phyloP scores from a whole-genome alignment of 2,329 filamentous ascomycete species.

The Ophidiomyces ophidiicola region DNA sequence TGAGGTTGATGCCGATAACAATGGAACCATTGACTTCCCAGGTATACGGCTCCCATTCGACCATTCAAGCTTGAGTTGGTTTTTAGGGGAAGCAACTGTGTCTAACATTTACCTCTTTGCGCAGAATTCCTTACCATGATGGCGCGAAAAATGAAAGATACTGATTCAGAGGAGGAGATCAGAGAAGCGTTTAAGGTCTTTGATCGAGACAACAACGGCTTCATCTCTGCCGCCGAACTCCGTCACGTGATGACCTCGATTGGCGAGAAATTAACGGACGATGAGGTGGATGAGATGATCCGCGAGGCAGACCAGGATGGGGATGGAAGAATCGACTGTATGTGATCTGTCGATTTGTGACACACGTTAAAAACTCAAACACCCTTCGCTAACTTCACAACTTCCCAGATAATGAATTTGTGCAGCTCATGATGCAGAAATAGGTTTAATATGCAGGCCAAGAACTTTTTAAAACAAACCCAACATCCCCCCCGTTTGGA shows the following conservation, averaged over 20 bases:
- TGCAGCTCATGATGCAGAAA: constrained; percentile 94
- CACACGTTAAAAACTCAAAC: background rate
- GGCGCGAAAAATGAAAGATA: constrained; percentile 90
- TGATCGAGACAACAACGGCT: constrained; percentile 82
- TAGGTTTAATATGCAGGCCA: constrained; percentile 36
- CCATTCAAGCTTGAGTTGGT: background rate
- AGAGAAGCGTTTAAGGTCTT: constrained; percentile 84
- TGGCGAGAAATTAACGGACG: constrained; percentile 79
- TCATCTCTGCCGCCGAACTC: constrained; percentile 78
- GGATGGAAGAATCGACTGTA: constrained; percentile 80
- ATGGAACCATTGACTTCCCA: constrained; percentile 82
- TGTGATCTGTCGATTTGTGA: constrained; percentile 22
- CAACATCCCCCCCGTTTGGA: background rate
- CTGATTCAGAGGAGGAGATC: constrained; percentile 82
- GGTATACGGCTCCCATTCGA: constrained; percentile 43
- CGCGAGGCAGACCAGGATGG: constrained; percentile 82
- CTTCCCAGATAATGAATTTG: constrained; percentile 69
- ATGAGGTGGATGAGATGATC: constrained; percentile 90
- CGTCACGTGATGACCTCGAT: constrained; percentile 89
- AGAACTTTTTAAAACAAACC: background rate
- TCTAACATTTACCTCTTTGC: background rate
- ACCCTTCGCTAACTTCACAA: constrained; percentile 6
- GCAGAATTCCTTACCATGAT: constrained; percentile 86
- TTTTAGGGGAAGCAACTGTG: background rate
- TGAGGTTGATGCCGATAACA: constrained; percentile 85